A percentile compares a stretch with the other conserved stretches of the same genome.
Conservation (phyloP, 2,329 filamentous ascomycete genomes). For the Exophiala calicioides region DNA sequence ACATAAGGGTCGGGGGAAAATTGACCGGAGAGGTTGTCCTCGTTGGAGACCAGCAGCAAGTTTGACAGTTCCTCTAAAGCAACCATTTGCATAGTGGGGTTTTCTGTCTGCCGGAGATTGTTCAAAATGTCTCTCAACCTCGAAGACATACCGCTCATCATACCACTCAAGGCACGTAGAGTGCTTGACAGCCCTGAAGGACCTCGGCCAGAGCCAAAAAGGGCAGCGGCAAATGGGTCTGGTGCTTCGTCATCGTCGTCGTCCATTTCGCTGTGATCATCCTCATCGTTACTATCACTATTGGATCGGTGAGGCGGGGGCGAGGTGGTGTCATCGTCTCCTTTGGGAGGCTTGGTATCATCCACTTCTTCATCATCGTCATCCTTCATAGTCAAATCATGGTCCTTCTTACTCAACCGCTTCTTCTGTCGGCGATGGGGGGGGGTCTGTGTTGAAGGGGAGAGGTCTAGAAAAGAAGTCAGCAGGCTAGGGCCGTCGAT, state of each 20-base stretch:
- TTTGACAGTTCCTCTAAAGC: conserved; percentile 92
- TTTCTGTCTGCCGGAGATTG: conserved; percentile 79
- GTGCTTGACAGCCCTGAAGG: conserved; percentile 73
- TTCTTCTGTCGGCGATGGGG: conserved; percentile 54
- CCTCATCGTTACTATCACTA: conserved; percentile 68
- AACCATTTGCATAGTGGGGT: conserved; percentile 83
- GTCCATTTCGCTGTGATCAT: conserved; percentile 54
- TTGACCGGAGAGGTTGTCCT: conserved; percentile 92
- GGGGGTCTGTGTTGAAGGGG: conserved; percentile 37
- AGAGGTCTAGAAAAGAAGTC: conserved; percentile 34
- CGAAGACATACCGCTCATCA: conserved; percentile 82
- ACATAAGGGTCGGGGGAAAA: conserved; percentile 94
- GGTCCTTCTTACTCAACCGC: conserved; percentile 55
- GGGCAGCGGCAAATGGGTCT: conserved; percentile 60
- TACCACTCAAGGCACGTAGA: conserved; percentile 81
- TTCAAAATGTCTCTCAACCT: conserved; percentile 75
- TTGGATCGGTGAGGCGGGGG: conserved; percentile 50
- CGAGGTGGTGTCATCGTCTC: conserved; percentile 50
- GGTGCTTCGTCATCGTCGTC: conserved; percentile 64
- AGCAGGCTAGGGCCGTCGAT: conserved; percentile 14
- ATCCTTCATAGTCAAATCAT: conserved; percentile 72
- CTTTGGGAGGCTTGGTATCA: conserved; percentile 40
- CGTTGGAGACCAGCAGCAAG: conserved; percentile 88
- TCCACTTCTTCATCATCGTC: conserved; percentile 56
- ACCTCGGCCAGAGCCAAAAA: conserved; percentile 66